Conservation (phyloP, 2,329 filamentous ascomycete genomes). For the Fusarium sarcochroum region DNA sequence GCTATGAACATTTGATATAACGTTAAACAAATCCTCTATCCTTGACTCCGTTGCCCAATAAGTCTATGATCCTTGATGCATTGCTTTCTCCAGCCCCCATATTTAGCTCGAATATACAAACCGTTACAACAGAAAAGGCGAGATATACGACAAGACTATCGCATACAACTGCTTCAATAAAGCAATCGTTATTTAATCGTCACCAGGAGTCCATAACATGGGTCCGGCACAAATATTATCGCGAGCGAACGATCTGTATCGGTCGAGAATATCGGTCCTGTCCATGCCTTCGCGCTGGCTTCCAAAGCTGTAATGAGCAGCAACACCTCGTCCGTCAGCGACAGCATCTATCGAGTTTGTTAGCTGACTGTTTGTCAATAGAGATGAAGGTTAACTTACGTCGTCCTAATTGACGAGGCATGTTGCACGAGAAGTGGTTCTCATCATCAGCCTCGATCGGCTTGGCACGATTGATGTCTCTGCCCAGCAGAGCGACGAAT, state of each 20-base stretch:
- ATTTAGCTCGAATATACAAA: not conserved
- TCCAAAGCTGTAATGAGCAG: constrained; percentile 66
- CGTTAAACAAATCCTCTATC: not conserved
- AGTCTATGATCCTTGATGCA: too few relatives aligned
- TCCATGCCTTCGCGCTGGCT: constrained; percentile 57
- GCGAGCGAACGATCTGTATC: constrained; percentile 67
- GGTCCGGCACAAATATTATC: constrained; percentile 62
- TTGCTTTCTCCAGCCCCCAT: not conserved
- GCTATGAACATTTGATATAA: not conserved
- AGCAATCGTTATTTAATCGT: constrained; percentile 15
- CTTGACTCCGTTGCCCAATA: not conserved
- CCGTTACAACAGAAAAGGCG: not conserved
- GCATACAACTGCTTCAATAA: not conserved
- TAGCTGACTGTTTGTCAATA: constrained; percentile 5
- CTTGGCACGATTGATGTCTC: constrained; percentile 63
- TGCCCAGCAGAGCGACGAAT: constrained; percentile 67
- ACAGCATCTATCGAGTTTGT: constrained; percentile 54
- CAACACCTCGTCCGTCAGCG: constrained; percentile 68
- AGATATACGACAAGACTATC: not conserved
- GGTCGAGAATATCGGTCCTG: constrained; percentile 67
- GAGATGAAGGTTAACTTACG: constrained; percentile 38
- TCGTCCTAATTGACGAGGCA: constrained; percentile 56
- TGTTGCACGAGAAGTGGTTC: constrained; percentile 59
- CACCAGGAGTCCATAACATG: constrained; percentile 50
- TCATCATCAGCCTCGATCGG: constrained; percentile 63